Conservation (phyloP, 768 basidiomycete species). For the Tephrocybe sp. region DNA sequence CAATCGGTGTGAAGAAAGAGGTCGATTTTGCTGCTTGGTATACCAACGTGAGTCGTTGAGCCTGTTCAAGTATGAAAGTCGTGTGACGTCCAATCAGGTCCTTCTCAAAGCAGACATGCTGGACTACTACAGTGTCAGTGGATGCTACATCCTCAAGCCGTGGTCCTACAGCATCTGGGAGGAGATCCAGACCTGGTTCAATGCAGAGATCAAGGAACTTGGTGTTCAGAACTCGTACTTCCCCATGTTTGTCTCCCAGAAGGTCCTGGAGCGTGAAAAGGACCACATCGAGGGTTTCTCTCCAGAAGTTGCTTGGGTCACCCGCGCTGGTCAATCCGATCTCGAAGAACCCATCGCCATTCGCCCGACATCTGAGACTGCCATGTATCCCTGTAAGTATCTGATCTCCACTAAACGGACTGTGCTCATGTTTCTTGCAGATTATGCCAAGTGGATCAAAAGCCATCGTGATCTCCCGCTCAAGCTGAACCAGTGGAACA, state of each 20-base stretch:
- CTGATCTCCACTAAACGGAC: neutral
- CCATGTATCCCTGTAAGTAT: slow-evolving; percentile 94
- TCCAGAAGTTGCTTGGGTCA: slow-evolving; percentile 99
- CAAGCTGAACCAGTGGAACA: slow-evolving; percentile 99
- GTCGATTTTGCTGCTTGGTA: slow-evolving; percentile 95
- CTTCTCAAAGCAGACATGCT: slow-evolving; percentile 98
- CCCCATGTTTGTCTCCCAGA: slow-evolving; percentile 96
- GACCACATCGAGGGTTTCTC: slow-evolving; percentile 99
- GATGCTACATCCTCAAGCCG: slow-evolving; percentile 97
- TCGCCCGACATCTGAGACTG: slow-evolving; percentile 96
- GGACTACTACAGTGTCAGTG: slow-evolving; percentile 98
- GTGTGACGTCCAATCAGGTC: slow-evolving; percentile 53
- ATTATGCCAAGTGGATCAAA: slow-evolving; percentile 99
- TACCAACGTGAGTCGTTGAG: slow-evolving; percentile 64
- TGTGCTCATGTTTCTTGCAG: slow-evolving; percentile 35
- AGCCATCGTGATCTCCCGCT: slow-evolving; percentile 95
- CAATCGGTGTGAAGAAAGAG: slow-evolving; percentile 94
- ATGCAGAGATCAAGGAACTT: slow-evolving; percentile 86
- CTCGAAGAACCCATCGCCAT: slow-evolving; percentile 98
- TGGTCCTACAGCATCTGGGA: slow-evolving; percentile 99
- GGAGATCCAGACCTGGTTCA: slow-evolving; percentile 94
- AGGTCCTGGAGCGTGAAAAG: slow-evolving; percentile 94
- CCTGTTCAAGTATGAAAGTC: neutral
- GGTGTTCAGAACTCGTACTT: slow-evolving; percentile 98
- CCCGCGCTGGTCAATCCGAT: slow-evolving; percentile 88